Base-by-base conservation (phyloP, 1,139 yeast genomes). In the Candida tetrigidarum region DNA sequence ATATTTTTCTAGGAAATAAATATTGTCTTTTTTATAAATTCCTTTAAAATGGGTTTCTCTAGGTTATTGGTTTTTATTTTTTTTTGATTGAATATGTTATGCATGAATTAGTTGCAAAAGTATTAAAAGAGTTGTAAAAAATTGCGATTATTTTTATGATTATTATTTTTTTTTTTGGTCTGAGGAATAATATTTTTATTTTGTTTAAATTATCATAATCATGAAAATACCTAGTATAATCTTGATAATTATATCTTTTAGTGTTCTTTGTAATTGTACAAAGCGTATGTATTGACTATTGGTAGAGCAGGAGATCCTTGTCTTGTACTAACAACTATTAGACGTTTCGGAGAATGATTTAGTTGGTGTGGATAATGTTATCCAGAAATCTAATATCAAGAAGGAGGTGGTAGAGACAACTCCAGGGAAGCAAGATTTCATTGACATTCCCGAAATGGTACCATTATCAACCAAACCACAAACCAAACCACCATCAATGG, bases 401-500 rank as follows among this genome's bases (percentile, higher is more conserved):
- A 20, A n/a, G n/a, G n/a, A n/a, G n/a, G n/a, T n/a, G n/a, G n/a
- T n/a, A n/a, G n/a, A n/a, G n/a, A n/a, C n/a, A n/a, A n/a, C n/a
- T n/a, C n/a, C n/a, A n/a, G n/a, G n/a, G n/a, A n/a, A n/a, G n/a
- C n/a, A 32, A 9, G 36, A 32, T n/a, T 19, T 32, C 22, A 11
- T 32, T n/a, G 36, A 32, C n/a, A 12, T 32, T 19, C 36, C 36
- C 11, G 25, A n/a, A n/a, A n/a, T n/a, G n/a, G n/a, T n/a, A n/a
- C 26, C 2, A 8, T 19, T 18, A 8, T 32, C 28, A 5, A 8
- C 28, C 12, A 12, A 5, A 28, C 11, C 38, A 35, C 11, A 23
- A 35, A 14, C 14, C 12, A 18, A 22, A n/a, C 39, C 40, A 14
- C 40, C 40, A 12, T 28, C 40, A 10, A 38, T 33, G 39, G 37